Base-by-base conservation (phyloP, 129 eudicot genomes). In the Flaveria linearis region DNA sequence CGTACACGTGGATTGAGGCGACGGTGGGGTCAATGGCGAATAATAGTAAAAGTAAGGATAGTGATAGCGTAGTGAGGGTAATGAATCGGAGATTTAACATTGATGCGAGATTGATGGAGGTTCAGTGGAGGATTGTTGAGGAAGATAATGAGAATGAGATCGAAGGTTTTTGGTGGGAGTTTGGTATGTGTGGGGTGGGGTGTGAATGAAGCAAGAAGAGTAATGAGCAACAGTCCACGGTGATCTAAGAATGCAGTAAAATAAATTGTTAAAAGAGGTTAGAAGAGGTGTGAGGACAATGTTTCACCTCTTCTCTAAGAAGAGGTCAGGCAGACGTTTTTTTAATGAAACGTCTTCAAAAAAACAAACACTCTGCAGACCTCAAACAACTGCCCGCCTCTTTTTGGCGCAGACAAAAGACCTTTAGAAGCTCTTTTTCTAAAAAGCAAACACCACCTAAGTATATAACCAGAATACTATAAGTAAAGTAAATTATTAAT, bases 1-100 rank as follows among this genome's bases (percentile, higher is more conserved):
- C 76, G 91, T 95, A 95, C 85, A 73, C 84, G 86, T 95, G 99
- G 71, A 95, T 63, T 49, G 99, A 95, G 46, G 94, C 96, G 56
- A 82, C 78, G 61, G 90, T 79, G 84, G 87, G 82, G 68, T 84
- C 66, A 66, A 82, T 67, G 55, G 77, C 74, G 25, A 78, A 70
- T 71, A 78, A 23, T 23, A 78, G 39, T 63, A 73, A 20, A 4
- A 77, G 9, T 71, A 56, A 11, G 52, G 74, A 36, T 26, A 63
- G 46, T 50, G 41, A 62, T 71, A 49, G 39, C 7, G 78, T 16
- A 41, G 36, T 65, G 68, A 52, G 28, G 86, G 71, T 63, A 72
- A 72, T 17, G 68, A 64, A 49, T 64, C 76, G 73, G 57, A 69
- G 72, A 58, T 71, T 47, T 53, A 84, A 57, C 69, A 43, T 61